Evolutionary conservation across 2,329 filamentous ascomycete species (phyloP).

Genomic region (Colletotrichum simmondsii): DNA sequence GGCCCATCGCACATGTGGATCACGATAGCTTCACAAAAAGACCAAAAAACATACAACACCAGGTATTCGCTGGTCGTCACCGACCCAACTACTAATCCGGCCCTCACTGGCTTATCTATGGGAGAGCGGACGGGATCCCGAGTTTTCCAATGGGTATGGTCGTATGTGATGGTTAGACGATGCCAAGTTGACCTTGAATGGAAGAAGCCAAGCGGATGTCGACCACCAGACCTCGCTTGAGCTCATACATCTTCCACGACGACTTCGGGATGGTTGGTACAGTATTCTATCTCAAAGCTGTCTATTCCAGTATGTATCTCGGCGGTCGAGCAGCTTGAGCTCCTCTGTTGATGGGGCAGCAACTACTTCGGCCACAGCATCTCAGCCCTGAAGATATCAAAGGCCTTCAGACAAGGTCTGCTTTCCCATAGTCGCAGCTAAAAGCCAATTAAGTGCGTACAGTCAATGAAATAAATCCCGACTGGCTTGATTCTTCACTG

Average conservation of each 20-base stretch:
- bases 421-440: not conserved
- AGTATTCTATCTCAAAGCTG: no score
- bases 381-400: no score
- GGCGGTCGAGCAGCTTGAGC: no score
- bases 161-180: not conserved
- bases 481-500: not conserved
- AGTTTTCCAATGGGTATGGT: slow-evolving; percentile 1
- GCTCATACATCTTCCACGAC: no score
- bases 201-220: not conserved
- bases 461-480: not conserved
- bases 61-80: slow-evolving; percentile 5
- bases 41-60: not conserved
- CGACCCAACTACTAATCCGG: not conserved
- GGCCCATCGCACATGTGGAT: not conserved
- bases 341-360: no score
- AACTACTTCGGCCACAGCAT: no score
- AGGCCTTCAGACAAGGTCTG: no score
- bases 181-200: not conserved
- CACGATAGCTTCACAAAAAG: no score
- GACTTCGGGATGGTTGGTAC: no score
- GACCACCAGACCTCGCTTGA: no score
- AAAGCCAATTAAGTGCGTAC: not conserved
- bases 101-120: not conserved
- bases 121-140: not conserved
- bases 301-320: no score